Conservation (phyloP, 805 yeast species). For the Kluyveromyces siamensis region DNA sequence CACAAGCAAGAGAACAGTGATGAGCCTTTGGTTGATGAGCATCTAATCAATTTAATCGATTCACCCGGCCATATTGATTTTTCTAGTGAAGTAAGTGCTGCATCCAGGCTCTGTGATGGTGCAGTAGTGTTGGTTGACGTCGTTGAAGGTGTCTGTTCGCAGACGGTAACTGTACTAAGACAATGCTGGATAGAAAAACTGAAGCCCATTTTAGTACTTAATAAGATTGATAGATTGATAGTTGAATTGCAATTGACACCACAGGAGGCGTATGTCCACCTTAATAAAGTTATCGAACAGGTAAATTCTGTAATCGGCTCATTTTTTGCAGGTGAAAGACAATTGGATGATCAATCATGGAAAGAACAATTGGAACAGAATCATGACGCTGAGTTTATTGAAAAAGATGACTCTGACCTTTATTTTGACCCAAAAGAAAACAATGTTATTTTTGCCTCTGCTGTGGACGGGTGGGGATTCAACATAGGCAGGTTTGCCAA, state of each 20-base stretch:
- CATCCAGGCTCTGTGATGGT: slow-evolving; percentile 93
- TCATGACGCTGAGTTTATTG: slow-evolving; percentile 47
- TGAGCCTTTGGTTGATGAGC: slow-evolving; percentile 55
- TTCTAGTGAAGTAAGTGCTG: slow-evolving; percentile 91
- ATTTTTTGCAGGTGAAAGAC: slow-evolving; percentile 84
- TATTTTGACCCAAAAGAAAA: slow-evolving; percentile 83
- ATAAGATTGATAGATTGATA: slow-evolving; percentile 82
- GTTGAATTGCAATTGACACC: slow-evolving; percentile 77
- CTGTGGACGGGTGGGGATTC: slow-evolving; percentile 98
- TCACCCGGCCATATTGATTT: slow-evolving; percentile 99
- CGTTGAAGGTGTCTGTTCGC: slow-evolving; percentile 97
- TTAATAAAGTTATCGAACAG: slow-evolving; percentile 75
- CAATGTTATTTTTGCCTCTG: slow-evolving; percentile 85
- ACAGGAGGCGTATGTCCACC: slow-evolving; percentile 73
- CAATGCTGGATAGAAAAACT: slow-evolving; percentile 93
- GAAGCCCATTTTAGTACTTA: slow-evolving; percentile 79
- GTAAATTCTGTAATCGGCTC: slow-evolving; percentile 93
- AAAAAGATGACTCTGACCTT: slow-evolving; percentile 68
- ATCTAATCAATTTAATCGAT: slow-evolving; percentile 84
- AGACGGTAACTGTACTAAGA: slow-evolving; percentile 86
- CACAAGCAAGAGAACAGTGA: slow-evolving; percentile 34
- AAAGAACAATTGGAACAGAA: slow-evolving; percentile 51
- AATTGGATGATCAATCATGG: slow-evolving; percentile 77
- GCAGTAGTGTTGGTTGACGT: slow-evolving; percentile 93
- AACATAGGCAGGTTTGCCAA: slow-evolving; percentile 81